phyloP scores from a whole-genome alignment of 768 basidiomycete genomes.

The Russula ochroleuca region DNA sequence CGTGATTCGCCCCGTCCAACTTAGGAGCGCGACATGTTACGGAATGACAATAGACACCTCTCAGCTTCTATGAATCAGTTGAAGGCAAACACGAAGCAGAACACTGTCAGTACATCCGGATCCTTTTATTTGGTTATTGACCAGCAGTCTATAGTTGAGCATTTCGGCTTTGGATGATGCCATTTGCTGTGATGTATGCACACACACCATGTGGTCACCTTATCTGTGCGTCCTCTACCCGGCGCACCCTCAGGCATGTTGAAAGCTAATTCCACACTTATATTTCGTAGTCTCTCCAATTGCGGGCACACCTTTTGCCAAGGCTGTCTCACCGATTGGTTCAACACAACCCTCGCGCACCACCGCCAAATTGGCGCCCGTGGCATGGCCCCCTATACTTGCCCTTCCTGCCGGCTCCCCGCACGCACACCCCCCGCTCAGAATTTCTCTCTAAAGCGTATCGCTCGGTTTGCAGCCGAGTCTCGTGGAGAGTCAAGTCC shows the following conservation, averaged over 20 bases:
- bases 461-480: slow-evolving; percentile 49
- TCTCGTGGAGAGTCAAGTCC: slow-evolving; percentile 49
- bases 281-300: slow-evolving; percentile 45
- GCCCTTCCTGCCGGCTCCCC: slow-evolving; percentile 58
- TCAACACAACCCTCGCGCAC: slow-evolving; percentile 45
- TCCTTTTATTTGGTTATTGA: background rate
- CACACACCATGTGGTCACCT: slow-evolving; percentile 59
- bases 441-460: slow-evolving; percentile 54
- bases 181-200: slow-evolving; percentile 62
- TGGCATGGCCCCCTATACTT: slow-evolving; percentile 45
- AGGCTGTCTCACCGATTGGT: slow-evolving; percentile 55
- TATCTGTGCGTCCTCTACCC: slow-evolving; percentile 46
- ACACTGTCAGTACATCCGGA: slow-evolving; percentile 6
- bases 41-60: slow-evolving; percentile 10
- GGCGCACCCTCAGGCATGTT: background rate
- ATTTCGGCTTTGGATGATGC: slow-evolving; percentile 45
- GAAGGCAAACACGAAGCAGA: slow-evolving; percentile 18
- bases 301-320: slow-evolving; percentile 73
- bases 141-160: slow-evolving; percentile 7
- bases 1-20: background rate
- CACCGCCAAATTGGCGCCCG: slow-evolving; percentile 41
- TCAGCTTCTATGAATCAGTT: slow-evolving; percentile 5
- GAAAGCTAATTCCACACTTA: slow-evolving; percentile 11
- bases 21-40: slow-evolving; percentile 16
- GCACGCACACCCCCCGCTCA: slow-evolving; percentile 52